Percentiles rank a stretch among this genome's conserved stretches.
Evolutionary conservation across 1,139 yeast genomes (phyloP).

Genomic region (Candida glucosophila): DNA sequence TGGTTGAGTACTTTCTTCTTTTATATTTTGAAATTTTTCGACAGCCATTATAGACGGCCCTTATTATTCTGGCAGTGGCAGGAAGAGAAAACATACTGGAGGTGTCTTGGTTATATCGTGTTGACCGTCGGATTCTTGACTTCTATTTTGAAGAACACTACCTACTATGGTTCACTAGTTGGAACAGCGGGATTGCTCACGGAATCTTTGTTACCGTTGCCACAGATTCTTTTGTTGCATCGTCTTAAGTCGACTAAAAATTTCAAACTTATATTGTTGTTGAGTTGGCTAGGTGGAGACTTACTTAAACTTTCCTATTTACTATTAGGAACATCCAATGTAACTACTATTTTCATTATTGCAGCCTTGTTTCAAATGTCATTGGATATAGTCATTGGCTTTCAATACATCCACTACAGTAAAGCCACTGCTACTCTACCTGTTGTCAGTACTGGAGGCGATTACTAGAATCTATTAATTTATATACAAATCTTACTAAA

Average conservation of each 20-base stretch:
- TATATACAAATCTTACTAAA: no score
- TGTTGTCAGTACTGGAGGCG: no score
- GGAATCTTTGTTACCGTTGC: conserved; percentile 80
- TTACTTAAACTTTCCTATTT: conserved; percentile 66
- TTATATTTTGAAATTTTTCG: conserved; percentile 50
- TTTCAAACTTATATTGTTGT: conserved; percentile 62
- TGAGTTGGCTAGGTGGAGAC: conserved; percentile 90
- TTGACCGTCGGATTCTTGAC: conserved; percentile 35
- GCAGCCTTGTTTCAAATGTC: conserved; percentile 80
- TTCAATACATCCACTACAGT: conserved; percentile 58
- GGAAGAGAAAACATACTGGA: conserved; percentile 55
- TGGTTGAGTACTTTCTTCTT: conserved; percentile 9
- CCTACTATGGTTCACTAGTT: conserved; percentile 44
- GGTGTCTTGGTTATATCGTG: conserved; percentile 46
- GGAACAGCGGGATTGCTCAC: conserved; percentile 69
- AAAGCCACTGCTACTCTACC: no score
- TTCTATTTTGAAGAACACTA: conserved; percentile 27
- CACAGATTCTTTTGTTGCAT: conserved; percentile 70
- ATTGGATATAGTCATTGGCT: conserved; percentile 67
- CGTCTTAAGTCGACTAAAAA: conserved; percentile 67
- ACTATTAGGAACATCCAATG: conserved; percentile 60
- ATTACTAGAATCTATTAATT: conserved; percentile 4
- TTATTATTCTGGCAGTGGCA: conserved; percentile 83
- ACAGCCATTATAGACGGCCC: conserved; percentile 61
- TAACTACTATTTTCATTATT: conserved; percentile 58